Evolutionary conservation across 2,329 filamentous ascomycete genomes (phyloP).

Genomic region (Torrubiella hemipterigena): DNA sequence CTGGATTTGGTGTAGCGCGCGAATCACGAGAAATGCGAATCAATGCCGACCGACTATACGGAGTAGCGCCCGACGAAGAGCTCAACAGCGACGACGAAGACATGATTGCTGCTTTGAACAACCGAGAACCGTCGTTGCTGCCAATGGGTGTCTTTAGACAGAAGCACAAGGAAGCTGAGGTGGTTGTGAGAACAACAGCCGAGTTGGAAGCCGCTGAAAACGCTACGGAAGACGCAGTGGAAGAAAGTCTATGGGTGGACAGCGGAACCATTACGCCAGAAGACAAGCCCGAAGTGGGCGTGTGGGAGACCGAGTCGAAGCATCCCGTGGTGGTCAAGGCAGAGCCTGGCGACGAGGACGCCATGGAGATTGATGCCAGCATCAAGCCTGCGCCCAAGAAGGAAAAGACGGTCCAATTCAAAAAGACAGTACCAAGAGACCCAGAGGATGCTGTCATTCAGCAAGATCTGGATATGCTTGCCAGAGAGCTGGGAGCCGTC

Average conservation of each 20-base stretch:
- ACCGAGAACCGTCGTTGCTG: conserved; percentile 22
- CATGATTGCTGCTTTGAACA: conserved; percentile 23
- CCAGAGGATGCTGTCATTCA: conserved; percentile 26
- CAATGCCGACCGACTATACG: conserved; percentile 43
- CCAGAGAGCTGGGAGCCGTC: conserved; percentile 28
- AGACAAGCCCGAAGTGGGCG: conserved; percentile 21
- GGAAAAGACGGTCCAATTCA: conserved; percentile 12
- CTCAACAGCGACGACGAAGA: conserved; percentile 31
- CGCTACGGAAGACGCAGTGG: conserved; percentile 22
- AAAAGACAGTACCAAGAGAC: conserved; percentile 17
- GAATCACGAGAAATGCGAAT: conserved; percentile 33
- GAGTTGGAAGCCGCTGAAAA: conserved; percentile 44
- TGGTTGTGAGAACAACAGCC: conserved; percentile 42
- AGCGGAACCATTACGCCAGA: conserved; percentile 14
- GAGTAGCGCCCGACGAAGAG: conserved; percentile 28
- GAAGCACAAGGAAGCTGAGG: conserved; percentile 40
- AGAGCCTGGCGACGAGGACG: conserved; percentile 28
- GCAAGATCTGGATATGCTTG: conserved; percentile 27
- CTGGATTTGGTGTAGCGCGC: conserved; percentile 14
- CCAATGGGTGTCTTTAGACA: conserved; percentile 45
- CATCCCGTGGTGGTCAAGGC: conserved; percentile 27
- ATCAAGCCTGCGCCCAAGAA: not conserved
- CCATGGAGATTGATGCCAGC: conserved; percentile 9
- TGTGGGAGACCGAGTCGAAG: conserved; percentile 30
- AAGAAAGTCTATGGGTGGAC: conserved; percentile 34